Conservation (phyloP, 2,329 filamentous ascomycete species). For the Ceratocystis smalleyi region DNA sequence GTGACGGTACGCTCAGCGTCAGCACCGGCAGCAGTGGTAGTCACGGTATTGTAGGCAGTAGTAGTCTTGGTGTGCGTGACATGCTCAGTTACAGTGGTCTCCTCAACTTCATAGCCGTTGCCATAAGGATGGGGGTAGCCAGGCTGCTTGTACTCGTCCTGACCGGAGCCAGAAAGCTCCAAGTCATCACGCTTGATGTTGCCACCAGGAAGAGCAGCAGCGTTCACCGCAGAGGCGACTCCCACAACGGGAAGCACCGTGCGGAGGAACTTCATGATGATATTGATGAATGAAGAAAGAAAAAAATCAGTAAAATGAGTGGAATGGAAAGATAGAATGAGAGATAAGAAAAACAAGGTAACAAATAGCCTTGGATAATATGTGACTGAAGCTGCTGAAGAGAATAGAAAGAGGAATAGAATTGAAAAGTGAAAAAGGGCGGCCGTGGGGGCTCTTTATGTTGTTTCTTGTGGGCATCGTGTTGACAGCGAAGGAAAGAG, state of each 20-base stretch:
- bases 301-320: constrained; percentile 5
- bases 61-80: constrained; percentile 8
- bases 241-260: constrained; percentile 16
- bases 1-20: constrained; percentile 13
- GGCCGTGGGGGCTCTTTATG: constrained; percentile 5
- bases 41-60: constrained; percentile 7
- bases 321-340: constrained; percentile 10
- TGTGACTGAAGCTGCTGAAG: constrained; percentile 9
- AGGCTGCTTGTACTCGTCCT: constrained; percentile 13
- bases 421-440: not conserved
- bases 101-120: constrained; percentile 7
- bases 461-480: not conserved
- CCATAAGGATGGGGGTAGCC: constrained; percentile 12
- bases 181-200: constrained; percentile 14
- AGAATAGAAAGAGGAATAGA: constrained; percentile 4
- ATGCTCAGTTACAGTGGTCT: constrained; percentile 1
- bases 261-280: constrained; percentile 16
- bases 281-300: constrained; percentile 9
- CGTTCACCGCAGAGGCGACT: constrained; percentile 16
- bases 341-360: constrained; percentile 14
- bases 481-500: not conserved
- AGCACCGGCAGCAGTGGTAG: constrained; percentile 10
- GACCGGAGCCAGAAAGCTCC: constrained; percentile 4
- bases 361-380: constrained; percentile 12
- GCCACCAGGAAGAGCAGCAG: constrained; percentile 8